Base-by-base conservation (phyloP, 208 protist species). In the Leptomonas pyrrhocoris region DNA sequence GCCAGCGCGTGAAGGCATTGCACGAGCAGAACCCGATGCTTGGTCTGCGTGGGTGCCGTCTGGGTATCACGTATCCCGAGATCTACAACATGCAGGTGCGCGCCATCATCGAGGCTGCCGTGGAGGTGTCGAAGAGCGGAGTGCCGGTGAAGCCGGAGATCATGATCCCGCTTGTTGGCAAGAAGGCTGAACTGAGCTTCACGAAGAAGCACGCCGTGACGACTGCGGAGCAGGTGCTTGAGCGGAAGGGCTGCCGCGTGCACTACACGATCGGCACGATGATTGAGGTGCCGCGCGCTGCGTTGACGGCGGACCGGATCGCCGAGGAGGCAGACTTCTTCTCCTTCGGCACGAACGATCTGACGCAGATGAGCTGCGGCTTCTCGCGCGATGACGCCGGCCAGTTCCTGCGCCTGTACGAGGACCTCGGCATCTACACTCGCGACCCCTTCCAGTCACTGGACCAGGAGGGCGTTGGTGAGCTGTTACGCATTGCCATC, bases 301-400 rank as follows among this genome's bases (percentile, higher is more conserved):
- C 84, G 30, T 68, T 98, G 30, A 95, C 88, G 11, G 94, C 94
- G 46, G 83, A 94, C 70, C 61, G 97, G 74, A 96, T 98, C 59
- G 96, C 96, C 19, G 57, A 86, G 62, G 81, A 95, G 72, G 93
- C 93, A 23, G 92, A 98, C 65, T 98, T 98, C 94, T 98, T 98
- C 77, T 98, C 94, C 34, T 98, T 98, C 77, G 97, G 97, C 50
- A 98, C 97, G 48, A 99, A 99, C 86, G 97, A 99, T 67, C 84
- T 99, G 48, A 98, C 97, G 50, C 97, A 98, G 84, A 97, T 97
- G 88, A 97, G 96, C 66, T 98, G 95, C 71, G 96, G 96, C 68
- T 98, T 98, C 83, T 98, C 96, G 12, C 92, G 97, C 68, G 97
- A 99, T 81, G 97, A 99, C 80, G 83, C 94, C 38, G 93, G 80